Percentiles rank a stretch among this genome's conserved stretches.
phyloP scores from a whole-genome alignment of 2,329 filamentous ascomycete genomes.

The Thelonectria olida region DNA sequence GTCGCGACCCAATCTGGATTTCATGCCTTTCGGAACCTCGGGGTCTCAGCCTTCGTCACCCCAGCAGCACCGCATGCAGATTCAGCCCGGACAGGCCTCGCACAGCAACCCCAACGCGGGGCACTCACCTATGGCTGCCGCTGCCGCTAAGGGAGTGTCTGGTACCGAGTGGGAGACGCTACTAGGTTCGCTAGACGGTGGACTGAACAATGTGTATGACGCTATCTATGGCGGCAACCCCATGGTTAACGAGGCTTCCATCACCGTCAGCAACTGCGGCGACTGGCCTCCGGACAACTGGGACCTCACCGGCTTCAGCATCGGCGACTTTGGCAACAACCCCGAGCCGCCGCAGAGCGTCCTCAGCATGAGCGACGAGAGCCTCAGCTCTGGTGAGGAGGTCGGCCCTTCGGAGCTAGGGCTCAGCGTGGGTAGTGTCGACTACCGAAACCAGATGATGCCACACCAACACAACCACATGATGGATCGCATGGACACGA shows the following conservation, averaged over 20 bases:
- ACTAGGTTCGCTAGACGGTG: conserved; percentile 81
- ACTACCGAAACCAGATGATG: conserved; percentile 44
- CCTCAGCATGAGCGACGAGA: conserved; percentile 66
- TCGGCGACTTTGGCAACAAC: conserved; percentile 57
- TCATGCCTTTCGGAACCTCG: conserved; percentile 61
- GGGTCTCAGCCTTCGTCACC: conserved; percentile 61
- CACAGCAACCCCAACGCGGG: conserved; percentile 41
- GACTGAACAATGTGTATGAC: conserved; percentile 84
- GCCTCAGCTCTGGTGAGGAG: conserved; percentile 65
- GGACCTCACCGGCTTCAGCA: conserved; percentile 61
- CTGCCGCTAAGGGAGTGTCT: conserved; percentile 57
- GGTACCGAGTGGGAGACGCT: conserved; percentile 84
- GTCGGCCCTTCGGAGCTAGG: conserved; percentile 56
- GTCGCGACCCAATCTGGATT: conserved; percentile 62
- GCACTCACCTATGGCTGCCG: conserved; percentile 25
- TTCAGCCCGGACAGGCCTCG: conserved; percentile 30
- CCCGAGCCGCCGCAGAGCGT: conserved; percentile 60
- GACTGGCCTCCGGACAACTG: conserved; percentile 68
- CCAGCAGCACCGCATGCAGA: conserved; percentile 52
- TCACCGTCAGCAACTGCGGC: conserved; percentile 50
- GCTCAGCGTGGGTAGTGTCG: conserved; percentile 50
- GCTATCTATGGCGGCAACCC: conserved; percentile 78
- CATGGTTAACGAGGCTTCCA: conserved; percentile 55
- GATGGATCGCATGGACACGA: conserved; percentile 37
- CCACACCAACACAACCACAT: conserved; percentile 27